Percentiles rank a stretch among this genome's conserved stretches.
Evolutionary conservation across 352 stramenopile species (phyloP).

Genomic region (Pythium rishiriense): DNA sequence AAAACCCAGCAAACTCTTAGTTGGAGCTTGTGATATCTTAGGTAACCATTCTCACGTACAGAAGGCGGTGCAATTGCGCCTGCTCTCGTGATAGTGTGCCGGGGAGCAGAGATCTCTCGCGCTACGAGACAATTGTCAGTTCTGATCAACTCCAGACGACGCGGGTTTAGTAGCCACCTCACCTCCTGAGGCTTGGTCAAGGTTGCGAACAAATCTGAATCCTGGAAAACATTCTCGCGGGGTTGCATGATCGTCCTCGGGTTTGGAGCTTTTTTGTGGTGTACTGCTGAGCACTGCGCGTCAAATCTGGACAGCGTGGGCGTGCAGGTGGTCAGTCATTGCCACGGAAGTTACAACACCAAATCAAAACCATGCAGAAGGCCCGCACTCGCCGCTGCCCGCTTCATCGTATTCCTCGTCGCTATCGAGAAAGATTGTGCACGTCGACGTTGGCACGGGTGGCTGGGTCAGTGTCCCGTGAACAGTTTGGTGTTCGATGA

Average conservation of each 20-base stretch:
- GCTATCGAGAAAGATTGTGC: conserved; percentile 8
- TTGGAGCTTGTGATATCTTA: no score
- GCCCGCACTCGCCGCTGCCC: not conserved
- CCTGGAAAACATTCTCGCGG: not conserved
- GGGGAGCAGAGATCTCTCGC: not conserved
- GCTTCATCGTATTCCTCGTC: conserved; percentile 12
- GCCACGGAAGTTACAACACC: not conserved
- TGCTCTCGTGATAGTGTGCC: conserved; percentile 9
- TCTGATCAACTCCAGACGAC: not conserved
- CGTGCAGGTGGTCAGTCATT: not conserved
- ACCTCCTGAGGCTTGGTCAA: not conserved
- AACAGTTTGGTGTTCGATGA: no score
- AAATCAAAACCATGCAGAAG: not conserved
- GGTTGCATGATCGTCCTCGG: not conserved
- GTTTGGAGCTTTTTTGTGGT: not conserved
- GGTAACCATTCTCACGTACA: conserved; percentile 29
- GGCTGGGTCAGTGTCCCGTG: no score
- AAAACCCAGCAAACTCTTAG: not conserved
- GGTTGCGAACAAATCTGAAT: not conserved
- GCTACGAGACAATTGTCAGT: not conserved
- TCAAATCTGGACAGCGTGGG: not conserved
- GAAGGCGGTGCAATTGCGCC: conserved; percentile 42
- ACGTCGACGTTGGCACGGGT: no score
- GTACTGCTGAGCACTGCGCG: not conserved
- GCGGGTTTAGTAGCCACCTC: not conserved